Base-by-base conservation (phyloP, 805 yeast genomes). In the Wickerhamomyces hampshirensis region DNA sequence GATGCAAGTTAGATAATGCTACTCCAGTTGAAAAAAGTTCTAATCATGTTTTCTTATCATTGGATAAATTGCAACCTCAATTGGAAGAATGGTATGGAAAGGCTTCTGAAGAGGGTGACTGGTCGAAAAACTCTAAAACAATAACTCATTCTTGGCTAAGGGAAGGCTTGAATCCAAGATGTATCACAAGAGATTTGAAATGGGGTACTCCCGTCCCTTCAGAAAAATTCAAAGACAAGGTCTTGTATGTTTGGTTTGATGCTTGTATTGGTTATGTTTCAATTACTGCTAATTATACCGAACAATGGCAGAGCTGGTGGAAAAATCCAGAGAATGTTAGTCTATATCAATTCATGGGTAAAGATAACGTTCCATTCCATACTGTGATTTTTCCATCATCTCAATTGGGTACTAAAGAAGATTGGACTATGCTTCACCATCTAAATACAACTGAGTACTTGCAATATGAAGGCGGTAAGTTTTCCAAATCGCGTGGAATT, bases 151-250 rank as follows among this genome's bases (percentile, higher is more conserved):
- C 89, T 12, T 93, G 99, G 99, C 71, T 89, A 54, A 86, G 80
- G 55, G 95, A 87, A 59, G 98, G 98, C 30, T 73, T 93, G 40
- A 77, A 76, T 46, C 93, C 98, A 44, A 80, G 98, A 62, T 86
- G 97, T 67, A 93, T 93, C 60, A 93, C 98, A 13, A 81, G 99
- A 68, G 99, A 93, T 60, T 74, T 93, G 58, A 79, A 79, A 32
- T 93, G 99, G 99, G 99, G 99, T 61, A 88, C 96, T 6, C 96
- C 98, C 7, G 98, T 93, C 18, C 99, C 99, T 33, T 67, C 86
- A 48, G 82, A 84, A 51, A 85, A 79, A 34, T 93, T 72, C 67
- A 78, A 82, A 49, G 81, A 87, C 37, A 93, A 93, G 65, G 98
- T 93, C 10, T 69, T 93, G 53, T 93, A 93, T 58, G 99, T 93